Percentiles rank a stretch among this genome's conserved stretches.
Conservation (phyloP, 192 early-diverging fungal genomes). For the Rhizophagus sp. region DNA sequence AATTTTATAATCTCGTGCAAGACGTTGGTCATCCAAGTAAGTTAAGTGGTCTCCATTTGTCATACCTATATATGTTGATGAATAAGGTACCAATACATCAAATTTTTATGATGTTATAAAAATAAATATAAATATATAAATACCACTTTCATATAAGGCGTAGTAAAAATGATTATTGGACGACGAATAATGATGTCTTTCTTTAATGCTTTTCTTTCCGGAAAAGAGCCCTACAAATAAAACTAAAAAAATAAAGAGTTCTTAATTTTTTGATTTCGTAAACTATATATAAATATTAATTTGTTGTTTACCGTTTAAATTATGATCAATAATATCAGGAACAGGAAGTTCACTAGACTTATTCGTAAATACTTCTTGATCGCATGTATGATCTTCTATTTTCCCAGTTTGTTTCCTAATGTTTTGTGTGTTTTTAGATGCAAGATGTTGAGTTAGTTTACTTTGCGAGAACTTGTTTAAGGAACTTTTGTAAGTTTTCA, state of each 20-base stretch:
- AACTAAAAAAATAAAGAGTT: neutral
- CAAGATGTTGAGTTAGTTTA: too few species aligned
- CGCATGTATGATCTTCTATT: neutral
- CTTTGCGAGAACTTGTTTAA: too few species aligned
- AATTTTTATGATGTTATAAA: neutral
- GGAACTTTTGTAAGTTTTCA: too few species aligned
- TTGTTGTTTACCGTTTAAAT: slow-evolving; percentile 35
- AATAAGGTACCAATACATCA: neutral
- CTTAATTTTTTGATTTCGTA: neutral
- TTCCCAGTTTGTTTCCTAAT: too few species aligned
- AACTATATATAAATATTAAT: neutral
- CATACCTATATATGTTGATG: neutral
- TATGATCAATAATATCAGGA: slow-evolving; percentile 48
- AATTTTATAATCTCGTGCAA: slow-evolving; percentile 54
- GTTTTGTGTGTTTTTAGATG: too few species aligned
- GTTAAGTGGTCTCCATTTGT: slow-evolving; percentile 42
- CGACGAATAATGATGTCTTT: slow-evolving; percentile 70
- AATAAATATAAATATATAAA: slow-evolving; percentile 9
- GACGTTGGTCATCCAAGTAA: slow-evolving; percentile 52
- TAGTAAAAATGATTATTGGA: slow-evolving; percentile 74
- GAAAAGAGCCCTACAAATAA: slow-evolving; percentile 57
- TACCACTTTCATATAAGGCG: slow-evolving; percentile 63
- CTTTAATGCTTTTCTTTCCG: slow-evolving; percentile 56
- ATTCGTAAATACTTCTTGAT: neutral
- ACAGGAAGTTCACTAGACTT: neutral